Percentiles rank a stretch among this genome's conserved stretches.
phyloP scores from a whole-genome alignment of 2,329 filamentous ascomycete species.

The Sporothrix phasma region DNA sequence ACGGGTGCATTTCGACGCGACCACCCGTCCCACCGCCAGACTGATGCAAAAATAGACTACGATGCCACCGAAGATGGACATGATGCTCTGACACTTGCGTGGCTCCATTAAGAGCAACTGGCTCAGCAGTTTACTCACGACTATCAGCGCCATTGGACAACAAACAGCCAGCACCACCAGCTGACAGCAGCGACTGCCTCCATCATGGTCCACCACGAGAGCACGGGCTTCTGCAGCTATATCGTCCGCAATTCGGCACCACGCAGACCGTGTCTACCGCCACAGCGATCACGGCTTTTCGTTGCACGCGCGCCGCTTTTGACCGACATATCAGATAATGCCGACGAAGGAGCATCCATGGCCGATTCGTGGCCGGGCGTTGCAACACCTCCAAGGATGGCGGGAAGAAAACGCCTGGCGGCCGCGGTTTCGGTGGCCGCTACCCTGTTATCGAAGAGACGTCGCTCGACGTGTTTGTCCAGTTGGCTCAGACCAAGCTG shows the following conservation, averaged over 20 bases:
- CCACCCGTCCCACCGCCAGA: background rate
- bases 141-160: background rate
- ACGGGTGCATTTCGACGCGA: background rate
- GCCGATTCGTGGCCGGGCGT: background rate
- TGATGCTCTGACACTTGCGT: background rate
- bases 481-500: background rate
- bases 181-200: background rate
- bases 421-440: background rate
- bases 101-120: background rate
- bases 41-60: background rate
- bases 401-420: background rate
- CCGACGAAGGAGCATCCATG: background rate
- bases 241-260: background rate
- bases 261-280: background rate
- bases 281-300: background rate
- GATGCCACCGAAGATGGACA: too few species aligned
- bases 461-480: conserved; percentile 2
- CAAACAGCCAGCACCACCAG: background rate
- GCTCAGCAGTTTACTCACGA: too few species aligned
- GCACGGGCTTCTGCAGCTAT: background rate
- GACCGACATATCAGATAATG: too few species aligned
- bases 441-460: background rate
- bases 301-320: background rate
- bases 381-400: background rate
- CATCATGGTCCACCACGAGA: background rate